Evolutionary conservation across 2,329 filamentous ascomycete species (phyloP).

Genomic region (Botrytis porri): DNA sequence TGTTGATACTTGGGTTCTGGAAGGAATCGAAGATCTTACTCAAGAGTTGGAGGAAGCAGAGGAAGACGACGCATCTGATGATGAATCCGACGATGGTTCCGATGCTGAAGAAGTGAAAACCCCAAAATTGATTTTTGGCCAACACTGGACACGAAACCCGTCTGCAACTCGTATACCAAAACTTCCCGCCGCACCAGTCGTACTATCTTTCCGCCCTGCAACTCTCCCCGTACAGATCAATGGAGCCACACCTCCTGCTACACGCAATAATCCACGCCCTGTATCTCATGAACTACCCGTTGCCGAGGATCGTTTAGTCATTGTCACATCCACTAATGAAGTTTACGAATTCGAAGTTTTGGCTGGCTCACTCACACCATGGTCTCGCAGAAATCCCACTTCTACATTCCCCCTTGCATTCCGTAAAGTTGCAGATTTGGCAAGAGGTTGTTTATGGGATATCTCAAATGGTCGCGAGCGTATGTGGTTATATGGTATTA

Average conservation of each 20-base stretch:
- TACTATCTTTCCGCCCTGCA: constrained; percentile 64
- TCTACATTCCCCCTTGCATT: constrained; percentile 72
- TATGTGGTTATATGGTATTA: constrained; percentile 82
- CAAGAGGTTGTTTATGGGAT: constrained; percentile 85
- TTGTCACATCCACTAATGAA: constrained; percentile 63
- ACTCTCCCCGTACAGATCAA: constrained; percentile 38
- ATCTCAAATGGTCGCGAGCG: constrained; percentile 54
- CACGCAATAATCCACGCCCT: constrained; percentile 34
- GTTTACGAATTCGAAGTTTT: constrained; percentile 77
- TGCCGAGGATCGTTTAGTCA: constrained; percentile 52
- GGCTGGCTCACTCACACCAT: constrained; percentile 74
- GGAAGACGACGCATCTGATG: constrained; percentile 39
- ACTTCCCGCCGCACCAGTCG: constrained; percentile 60
- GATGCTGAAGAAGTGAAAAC: constrained; percentile 48
- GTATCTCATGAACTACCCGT: constrained; percentile 51
- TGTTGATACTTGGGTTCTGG: constrained; percentile 81
- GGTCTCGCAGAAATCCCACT: constrained; percentile 82
- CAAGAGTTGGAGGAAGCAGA: constrained; percentile 39
- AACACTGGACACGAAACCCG: constrained; percentile 75
- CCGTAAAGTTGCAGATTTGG: constrained; percentile 70
- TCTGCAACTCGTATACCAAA: constrained; percentile 66
- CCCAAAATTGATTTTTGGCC: constrained; percentile 50
- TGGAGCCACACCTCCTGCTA: constrained; percentile 41
- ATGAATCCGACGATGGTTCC: constrained; percentile 41
- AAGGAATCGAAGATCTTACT: constrained; percentile 51